These are phyloP conservation scores for Boletus coccyginus DNA, from an alignment of 768 basidiomycete species.

Conservation along the genomic window DNA sequence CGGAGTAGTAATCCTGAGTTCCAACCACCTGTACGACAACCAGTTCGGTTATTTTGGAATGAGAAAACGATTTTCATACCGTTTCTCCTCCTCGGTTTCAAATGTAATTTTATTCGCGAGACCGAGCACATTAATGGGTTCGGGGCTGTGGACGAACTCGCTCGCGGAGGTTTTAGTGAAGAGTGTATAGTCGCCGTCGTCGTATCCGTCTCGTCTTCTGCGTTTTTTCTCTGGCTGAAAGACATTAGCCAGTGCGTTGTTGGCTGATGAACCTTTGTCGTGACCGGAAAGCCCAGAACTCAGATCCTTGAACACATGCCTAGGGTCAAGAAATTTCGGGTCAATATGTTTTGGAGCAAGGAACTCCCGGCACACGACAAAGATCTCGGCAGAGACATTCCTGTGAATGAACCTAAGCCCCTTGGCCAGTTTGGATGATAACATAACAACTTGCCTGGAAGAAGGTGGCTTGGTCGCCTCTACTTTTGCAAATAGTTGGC, in stretches of 20 bases:
- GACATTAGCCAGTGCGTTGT: conserved; percentile 82
- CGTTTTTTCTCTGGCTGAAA: conserved; percentile 98
- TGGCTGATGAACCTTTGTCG: conserved; percentile 54
- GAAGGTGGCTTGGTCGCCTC: conserved; percentile 99
- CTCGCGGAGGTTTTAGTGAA: conserved; percentile 70
- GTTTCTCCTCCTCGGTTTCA: conserved; percentile 78
- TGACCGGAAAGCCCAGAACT: conserved; percentile 43
- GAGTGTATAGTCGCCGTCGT: conserved; percentile 88
- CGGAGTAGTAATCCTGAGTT: conserved; percentile 63
- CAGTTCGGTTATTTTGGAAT: conserved; percentile 4
- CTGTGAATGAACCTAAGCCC: conserved; percentile 36
- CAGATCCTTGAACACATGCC: conserved; percentile 95
- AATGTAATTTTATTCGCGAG: conserved; percentile 76
- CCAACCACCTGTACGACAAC: conserved; percentile 59
- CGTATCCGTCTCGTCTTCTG: conserved; percentile 90
- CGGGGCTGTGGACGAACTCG: conserved; percentile 65
- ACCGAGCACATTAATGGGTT: conserved; percentile 81
- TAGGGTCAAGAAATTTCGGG: conserved; percentile 96
- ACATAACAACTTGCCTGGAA: conserved; percentile 62
- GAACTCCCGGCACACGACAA: conserved; percentile 96
- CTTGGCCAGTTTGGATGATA: neutral
- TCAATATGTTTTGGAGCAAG: conserved; percentile 94
- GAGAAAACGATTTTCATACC: conserved; percentile 39
- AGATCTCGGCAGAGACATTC: conserved; percentile 99
- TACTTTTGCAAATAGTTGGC: conserved; percentile 91